Percentiles rank a stretch among this genome's conserved stretches.
Evolutionary conservation across 176 grass and related monocot genomes (phyloP).

Genomic region (Avena atlantica): DNA sequence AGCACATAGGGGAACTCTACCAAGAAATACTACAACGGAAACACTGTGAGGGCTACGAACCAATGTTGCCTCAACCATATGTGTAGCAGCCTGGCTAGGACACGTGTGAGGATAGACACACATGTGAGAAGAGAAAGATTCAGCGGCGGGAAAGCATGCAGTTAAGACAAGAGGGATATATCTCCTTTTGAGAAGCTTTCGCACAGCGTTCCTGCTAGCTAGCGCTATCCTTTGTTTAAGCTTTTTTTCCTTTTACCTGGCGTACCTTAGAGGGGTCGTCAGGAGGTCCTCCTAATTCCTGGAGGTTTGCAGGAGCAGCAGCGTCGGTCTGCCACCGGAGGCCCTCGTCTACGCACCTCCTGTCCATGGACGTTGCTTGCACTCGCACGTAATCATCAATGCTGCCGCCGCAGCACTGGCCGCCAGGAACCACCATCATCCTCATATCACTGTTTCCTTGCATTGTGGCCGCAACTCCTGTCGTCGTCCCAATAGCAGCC

Average conservation of each 20-base stretch:
- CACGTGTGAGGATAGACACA: not conserved
- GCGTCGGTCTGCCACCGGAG: constrained; percentile 55
- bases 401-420: constrained; percentile 39
- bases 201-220: constrained; percentile 9
- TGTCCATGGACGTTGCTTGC: constrained; percentile 53
- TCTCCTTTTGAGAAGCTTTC: constrained; percentile 57
- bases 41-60: not conserved
- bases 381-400: constrained; percentile 79
- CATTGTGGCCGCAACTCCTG: constrained; percentile 50
- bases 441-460: constrained; percentile 59
- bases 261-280: constrained; percentile 73
- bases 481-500: constrained; percentile 39
- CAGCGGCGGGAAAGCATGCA: constrained; percentile 39
- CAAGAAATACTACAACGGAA: not conserved
- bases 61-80: constrained; percentile 17
- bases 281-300: constrained; percentile 53
- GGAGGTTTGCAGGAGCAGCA: constrained; percentile 57
- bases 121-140: constrained; percentile 54
- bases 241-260: constrained; percentile 42
- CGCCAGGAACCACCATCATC: constrained; percentile 42
- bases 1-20: not conserved
- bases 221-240: not conserved
- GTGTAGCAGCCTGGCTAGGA: not conserved
- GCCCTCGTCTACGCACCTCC: constrained; percentile 60
- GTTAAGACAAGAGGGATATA: constrained; percentile 60